These are phyloP conservation scores for Insectozyma bohioensis DNA, from an alignment of 1,139 yeast species.

Conservation along the genomic window DNA sequence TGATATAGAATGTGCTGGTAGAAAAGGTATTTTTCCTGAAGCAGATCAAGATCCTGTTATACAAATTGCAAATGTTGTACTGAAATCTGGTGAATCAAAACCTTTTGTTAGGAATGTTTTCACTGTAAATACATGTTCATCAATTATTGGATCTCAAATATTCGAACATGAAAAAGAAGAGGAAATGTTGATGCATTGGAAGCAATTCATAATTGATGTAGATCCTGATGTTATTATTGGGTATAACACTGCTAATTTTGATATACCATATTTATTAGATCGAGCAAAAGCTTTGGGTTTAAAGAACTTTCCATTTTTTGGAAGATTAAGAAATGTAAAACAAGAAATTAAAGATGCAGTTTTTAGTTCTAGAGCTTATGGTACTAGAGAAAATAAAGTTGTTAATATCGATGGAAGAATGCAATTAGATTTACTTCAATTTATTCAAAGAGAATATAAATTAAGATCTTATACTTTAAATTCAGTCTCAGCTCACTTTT, in stretches of 20 bases:
- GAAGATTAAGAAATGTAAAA: conserved; percentile 63
- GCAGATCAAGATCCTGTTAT: conserved; percentile 92
- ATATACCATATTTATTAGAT: conserved; percentile 87
- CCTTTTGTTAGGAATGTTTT: conserved; percentile 96
- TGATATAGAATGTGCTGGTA: conserved; percentile 98
- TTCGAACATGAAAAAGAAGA: conserved; percentile 72
- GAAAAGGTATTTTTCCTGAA: conserved; percentile 96
- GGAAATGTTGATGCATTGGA: conserved; percentile 85
- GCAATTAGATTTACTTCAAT: conserved; percentile 91
- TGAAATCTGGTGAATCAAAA: conserved; percentile 70
- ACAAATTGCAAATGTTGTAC: conserved; percentile 94
- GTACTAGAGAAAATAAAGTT: conserved; percentile 89
- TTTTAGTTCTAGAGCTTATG: conserved; percentile 94
- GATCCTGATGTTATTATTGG: conserved; percentile 99
- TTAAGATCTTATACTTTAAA: conserved; percentile 91
- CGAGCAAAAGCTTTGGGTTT: conserved; percentile 77
- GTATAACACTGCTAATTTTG: conserved; percentile 91
- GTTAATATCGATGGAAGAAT: conserved; percentile 94
- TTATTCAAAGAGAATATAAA: conserved; percentile 91
- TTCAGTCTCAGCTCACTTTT: conserved; percentile 91
- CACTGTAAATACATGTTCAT: conserved; percentile 86
- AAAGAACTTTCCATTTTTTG: conserved; percentile 78
- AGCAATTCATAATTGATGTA: conserved; percentile 72
- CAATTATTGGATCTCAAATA: conserved; percentile 92
- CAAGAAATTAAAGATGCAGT: conserved; percentile 81